Percentiles rank a stretch among this genome's conserved stretches.
These are phyloP conservation scores for Nicotiana otophora DNA, from an alignment of 257 asterid genomes.

Conservation along the genomic window DNA sequence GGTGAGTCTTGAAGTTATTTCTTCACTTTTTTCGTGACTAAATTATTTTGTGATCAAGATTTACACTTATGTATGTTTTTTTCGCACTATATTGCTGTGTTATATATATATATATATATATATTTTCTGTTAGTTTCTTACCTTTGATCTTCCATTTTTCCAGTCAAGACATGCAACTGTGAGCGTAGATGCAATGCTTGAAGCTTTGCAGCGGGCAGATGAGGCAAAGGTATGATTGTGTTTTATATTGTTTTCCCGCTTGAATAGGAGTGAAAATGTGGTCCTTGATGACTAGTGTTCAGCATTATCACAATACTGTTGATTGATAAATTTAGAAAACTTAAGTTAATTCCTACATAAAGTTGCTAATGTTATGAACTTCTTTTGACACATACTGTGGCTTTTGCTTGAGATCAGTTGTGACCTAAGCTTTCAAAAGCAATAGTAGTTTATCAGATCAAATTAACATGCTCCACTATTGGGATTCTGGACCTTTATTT, in stretches of 20 bases:
- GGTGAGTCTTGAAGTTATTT: constrained; percentile 16
- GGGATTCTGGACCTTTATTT: too few species aligned
- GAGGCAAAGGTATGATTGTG: constrained; percentile 45
- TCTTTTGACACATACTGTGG: not conserved
- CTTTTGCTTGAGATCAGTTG: not conserved
- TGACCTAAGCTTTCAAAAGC: not conserved
- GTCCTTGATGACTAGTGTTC: not conserved
- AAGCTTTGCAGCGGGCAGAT: constrained; percentile 52
- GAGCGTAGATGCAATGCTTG: constrained; percentile 79
- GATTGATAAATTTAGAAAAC: not conserved
- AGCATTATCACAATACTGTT: not conserved
- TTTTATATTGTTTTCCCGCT: not conserved
- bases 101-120: too few species aligned
- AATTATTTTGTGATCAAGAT: too few species aligned
- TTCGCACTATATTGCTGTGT: too few species aligned
- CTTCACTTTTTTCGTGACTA: too few species aligned
- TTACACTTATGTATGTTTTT: too few species aligned
- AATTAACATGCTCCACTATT: not conserved
- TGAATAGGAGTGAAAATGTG: not conserved
- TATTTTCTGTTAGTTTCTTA: too few species aligned
- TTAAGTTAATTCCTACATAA: not conserved
- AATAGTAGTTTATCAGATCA: not conserved
- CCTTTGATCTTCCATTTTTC: too few species aligned
- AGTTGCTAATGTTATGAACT: not conserved
- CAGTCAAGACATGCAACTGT: constrained; percentile 62